Base-by-base conservation (phyloP, 148 eudicot species). In the Amaranthus palmeri region DNA sequence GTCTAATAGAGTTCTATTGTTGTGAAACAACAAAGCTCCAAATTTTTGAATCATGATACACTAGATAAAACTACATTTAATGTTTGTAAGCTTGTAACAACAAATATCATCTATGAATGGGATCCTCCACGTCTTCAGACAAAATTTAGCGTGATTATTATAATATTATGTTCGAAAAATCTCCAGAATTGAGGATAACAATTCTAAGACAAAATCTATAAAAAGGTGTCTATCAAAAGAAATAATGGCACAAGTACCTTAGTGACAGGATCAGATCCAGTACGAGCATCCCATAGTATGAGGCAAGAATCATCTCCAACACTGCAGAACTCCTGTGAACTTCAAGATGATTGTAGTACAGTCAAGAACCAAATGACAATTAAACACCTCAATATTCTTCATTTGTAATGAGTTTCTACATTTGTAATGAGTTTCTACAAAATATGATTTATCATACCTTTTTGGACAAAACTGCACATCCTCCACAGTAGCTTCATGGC, bases 301-400 rank as follows among this genome's bases (percentile, higher is more conserved):
- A 95, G 88, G 80, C 96, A 89, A 65, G 97, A 95, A 85, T 95
- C 98, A 81, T 95, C 98, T 43, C 98, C 98, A 68, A 93, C 98
- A 53, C 98, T 93, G 76, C 98, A 93, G 73, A 93, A 93, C 81
- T 91, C 96, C 90, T 93, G 97, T 8, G 92, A 83, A 81, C 98
- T 93, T 82, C 90, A 89, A 62, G 42, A 80, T 67, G 17, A 60
- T 76, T 12, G 71, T 8, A 74, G 47, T 14, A 61, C 45, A 74
- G 78, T 77, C 76, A 78, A 67, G 36, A 76, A 56, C 58, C 46
- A 65, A 82, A 47, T 62, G 73, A 44, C 46, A 9, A 64, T 60
- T 58, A 17, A 40, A 45, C 62, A 61, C 49, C 61, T 18, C 50
- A 51, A 4, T 58, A 14, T 40, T 5, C 69, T 41, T 46, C 4